Base-by-base conservation (phyloP, 805 yeast species). In the Sugiyamaella americana region DNA sequence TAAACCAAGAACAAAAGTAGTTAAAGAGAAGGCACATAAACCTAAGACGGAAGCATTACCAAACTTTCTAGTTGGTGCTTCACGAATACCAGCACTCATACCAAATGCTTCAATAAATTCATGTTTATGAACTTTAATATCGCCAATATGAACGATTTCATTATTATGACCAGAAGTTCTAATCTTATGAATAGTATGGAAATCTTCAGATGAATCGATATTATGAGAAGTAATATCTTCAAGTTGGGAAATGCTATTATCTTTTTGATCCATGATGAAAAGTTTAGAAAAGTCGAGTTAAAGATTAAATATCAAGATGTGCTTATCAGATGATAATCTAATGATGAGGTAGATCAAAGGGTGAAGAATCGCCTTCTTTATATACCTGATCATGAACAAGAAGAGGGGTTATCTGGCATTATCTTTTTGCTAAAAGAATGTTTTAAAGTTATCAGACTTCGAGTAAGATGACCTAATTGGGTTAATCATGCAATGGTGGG, bases 11-110 rank as follows among this genome's bases (percentile, higher is more conserved):
- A 78, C 76, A 61, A 80, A 79, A 3, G 84, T 79, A 3, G 84
- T 78, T 48, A 79, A 57, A 2, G 84, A 82, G 58, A 80, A 80
- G 0, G 77, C 84, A 35, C 72, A 65, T 40, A 81, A 60, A 5
- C 86, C 87, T 36, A 80, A 63, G 5, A 82, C 71, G 30, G 80
- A 80, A n/a, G 84, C 82, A 58, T 79, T 79, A 39, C 77, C 85
- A 54, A 80, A 70, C 50, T 72, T 72, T 56, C 80, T 80, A 6
- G 65, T 58, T 11, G 89, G 73, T 3, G 76, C 73, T 16, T 75
- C 71, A 21, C 76, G 62, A 47, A 70, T 40, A 71, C 87, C 91
- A 21, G 89, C 86, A 54, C 80, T 79, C 60, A 84, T 67, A 63
- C 94, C 96, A 45, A 61, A 64, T 19, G 67, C 67, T 11, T 44